Evolutionary conservation across 768 basidiomycete species (phyloP), one percentile per base, ranked within the genome.

Genomic region (Sporobolomyces phaffii): DNA sequence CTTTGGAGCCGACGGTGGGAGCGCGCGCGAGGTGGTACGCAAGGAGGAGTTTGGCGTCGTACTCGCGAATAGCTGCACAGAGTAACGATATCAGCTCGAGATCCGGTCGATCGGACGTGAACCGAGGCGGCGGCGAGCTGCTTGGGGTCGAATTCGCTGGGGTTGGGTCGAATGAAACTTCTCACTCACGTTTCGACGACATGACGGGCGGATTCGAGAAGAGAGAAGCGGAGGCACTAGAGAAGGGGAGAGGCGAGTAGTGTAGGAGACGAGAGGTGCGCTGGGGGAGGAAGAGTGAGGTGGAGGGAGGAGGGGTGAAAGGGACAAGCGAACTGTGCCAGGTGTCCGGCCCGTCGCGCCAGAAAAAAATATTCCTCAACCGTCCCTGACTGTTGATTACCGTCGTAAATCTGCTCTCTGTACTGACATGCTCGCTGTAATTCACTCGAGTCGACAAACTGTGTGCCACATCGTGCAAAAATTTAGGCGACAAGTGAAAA

Each of bases 21-120:
- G 91, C 88, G 69, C 91, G 86, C 78, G 89, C 86, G 70, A 98
- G 87, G 92, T 92, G 97, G 83, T 97, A 96, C 43, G 92, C 90
- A 34, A 98, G 83, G 72, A 98, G 84, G 74, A 97, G 89, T 83
- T 98, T 99, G 73, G 94, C 94, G 78, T 99, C 94, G 83, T 91
- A 98, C 83, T 97, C 92, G 77, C 90, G 88, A 81, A 97, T 94
- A 73, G 87, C 86, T 86, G 24, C 52, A 18, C 15, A 4, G 17
- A 13, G 20, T 33, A 20, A 15, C 29, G 10, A 20, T n/a, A 38
- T 33, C 17, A 64, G 51, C 36, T 33, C 33, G 7, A 20, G 70
- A 61, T 71, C 69, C 66, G 24, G 0, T 41, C 33, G n/a, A 47
- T 33, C 41, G 58, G 53, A 52, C 29, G 24, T 29, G 43, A 40